Conservation (phyloP, 2,329 filamentous ascomycete genomes). For the Exophiala lecanii-corni region DNA sequence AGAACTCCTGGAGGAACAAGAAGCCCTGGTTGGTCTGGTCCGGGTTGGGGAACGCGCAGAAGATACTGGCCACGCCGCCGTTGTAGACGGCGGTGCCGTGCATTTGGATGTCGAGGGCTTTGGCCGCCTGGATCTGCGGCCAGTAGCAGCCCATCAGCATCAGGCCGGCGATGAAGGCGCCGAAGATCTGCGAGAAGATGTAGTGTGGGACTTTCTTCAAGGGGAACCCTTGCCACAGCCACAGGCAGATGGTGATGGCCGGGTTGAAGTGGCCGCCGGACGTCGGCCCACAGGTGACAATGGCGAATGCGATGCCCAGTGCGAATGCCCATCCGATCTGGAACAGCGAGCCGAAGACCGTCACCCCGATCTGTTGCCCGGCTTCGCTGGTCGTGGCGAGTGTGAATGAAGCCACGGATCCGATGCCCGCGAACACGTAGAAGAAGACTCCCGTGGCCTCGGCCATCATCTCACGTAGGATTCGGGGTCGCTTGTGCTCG, state of each 20-base stretch:
- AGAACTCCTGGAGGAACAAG: slow-evolving; percentile 56
- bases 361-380: slow-evolving; percentile 31
- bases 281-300: slow-evolving; percentile 52
- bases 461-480: slow-evolving; percentile 52
- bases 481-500: slow-evolving; percentile 49
- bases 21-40: slow-evolving; percentile 52
- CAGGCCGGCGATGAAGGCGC: slow-evolving; percentile 52
- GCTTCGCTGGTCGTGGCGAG: slow-evolving; percentile 36
- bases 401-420: slow-evolving; percentile 50
- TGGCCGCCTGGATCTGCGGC: slow-evolving; percentile 43
- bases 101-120: slow-evolving; percentile 36
- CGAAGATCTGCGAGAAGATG: slow-evolving; percentile 54
- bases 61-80: slow-evolving; percentile 51
- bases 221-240: slow-evolving; percentile 56
- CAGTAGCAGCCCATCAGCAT: slow-evolving; percentile 55
- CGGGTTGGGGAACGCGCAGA: slow-evolving; percentile 50
- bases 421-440: slow-evolving; percentile 49
- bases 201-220: slow-evolving; percentile 48
- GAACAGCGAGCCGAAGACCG: slow-evolving; percentile 49
- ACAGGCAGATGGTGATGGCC: slow-evolving; percentile 44
- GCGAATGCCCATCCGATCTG: slow-evolving; percentile 54
- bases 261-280: slow-evolving; percentile 56
- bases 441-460: slow-evolving; percentile 57
- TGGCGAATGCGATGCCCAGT: slow-evolving; percentile 55
- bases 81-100: slow-evolving; percentile 41